Conservation (phyloP, 192 early-diverging fungal species). For the Coemansia sp. region DNA sequence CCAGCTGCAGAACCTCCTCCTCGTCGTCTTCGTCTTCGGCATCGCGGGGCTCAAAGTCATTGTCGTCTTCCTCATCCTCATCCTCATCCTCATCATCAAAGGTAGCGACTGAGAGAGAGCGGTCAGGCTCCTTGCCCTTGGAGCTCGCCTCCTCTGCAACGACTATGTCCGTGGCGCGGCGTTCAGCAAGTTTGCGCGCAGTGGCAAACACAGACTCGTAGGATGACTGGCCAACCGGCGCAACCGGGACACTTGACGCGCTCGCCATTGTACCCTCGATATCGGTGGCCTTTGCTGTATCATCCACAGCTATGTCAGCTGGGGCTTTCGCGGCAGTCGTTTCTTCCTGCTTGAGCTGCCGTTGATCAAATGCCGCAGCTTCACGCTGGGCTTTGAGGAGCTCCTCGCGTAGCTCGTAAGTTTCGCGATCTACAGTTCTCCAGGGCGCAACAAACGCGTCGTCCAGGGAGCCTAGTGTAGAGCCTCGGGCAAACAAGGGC, state of each 20-base stretch:
- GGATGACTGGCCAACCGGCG: not conserved
- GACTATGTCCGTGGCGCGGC: constrained; percentile 8
- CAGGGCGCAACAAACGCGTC: constrained; percentile 50
- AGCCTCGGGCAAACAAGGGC: constrained; percentile 26
- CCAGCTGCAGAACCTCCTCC: constrained; percentile 31
- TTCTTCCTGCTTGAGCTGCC: constrained; percentile 1
- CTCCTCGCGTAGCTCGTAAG: constrained; percentile 33
- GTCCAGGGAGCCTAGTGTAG: not conserved
- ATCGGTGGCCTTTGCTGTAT: not conserved
- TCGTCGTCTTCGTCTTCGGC: constrained; percentile 30
- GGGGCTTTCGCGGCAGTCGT: not conserved
- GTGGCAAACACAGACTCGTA: constrained; percentile 49
- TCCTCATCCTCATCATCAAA: constrained; percentile 9
- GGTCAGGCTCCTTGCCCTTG: constrained; percentile 16
- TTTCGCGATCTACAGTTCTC: constrained; percentile 45
- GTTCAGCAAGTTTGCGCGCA: constrained; percentile 26
- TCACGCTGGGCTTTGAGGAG: constrained; percentile 14
- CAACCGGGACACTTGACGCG: not conserved
- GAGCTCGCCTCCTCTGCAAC: not conserved
- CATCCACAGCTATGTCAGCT: not conserved
- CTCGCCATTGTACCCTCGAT: not conserved
- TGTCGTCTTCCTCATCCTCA: constrained; percentile 28
- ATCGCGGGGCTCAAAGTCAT: constrained; percentile 29
- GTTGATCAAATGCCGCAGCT: constrained; percentile 12
- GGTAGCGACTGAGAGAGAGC: not conserved